A percentile compares a stretch with the other conserved stretches of the same genome.
Evolutionary conservation across 1,139 yeast genomes (phyloP).

Genomic region (Candida tropicalis): DNA sequence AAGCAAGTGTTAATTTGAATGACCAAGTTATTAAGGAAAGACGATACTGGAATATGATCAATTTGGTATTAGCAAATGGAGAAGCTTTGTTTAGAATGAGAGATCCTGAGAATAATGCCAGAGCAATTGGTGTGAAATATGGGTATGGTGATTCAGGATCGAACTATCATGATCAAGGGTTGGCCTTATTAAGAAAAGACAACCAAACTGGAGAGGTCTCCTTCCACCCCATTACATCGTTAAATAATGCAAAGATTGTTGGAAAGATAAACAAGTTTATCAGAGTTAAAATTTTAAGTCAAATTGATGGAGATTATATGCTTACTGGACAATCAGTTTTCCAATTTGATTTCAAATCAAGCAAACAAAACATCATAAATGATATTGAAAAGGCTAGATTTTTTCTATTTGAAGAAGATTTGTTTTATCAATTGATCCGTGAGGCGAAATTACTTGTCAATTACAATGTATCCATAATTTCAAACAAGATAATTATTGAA

Average conservation of each 20-base stretch:
- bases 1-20: conserved; percentile 53
- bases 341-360: conserved; percentile 20
- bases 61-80: conserved; percentile 52
- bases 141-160: conserved; percentile 95
- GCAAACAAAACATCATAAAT: conserved; percentile 45
- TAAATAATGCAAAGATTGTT: conserved; percentile 21
- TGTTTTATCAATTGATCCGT: conserved; percentile 67
- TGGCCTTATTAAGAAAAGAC: conserved; percentile 61
- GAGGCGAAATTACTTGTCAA: conserved; percentile 78
- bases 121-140: conserved; percentile 74
- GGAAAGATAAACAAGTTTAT: conserved; percentile 44
- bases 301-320: conserved; percentile 54
- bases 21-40: conserved; percentile 64
- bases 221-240: conserved; percentile 32
- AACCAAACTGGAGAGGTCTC: conserved; percentile 35
- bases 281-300: conserved; percentile 55
- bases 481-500: conserved; percentile 68
- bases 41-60: conserved; percentile 70
- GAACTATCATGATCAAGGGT: conserved; percentile 68
- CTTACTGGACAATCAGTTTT: conserved; percentile 51
- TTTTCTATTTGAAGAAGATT: conserved; percentile 83
- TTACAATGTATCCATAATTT: conserved; percentile 68
- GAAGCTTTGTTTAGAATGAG: conserved; percentile 76
- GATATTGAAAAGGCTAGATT: conserved; percentile 65
- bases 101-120: conserved; percentile 49